Conservation (phyloP, 441 rosid genomes). For the Corymbia calophylla region DNA sequence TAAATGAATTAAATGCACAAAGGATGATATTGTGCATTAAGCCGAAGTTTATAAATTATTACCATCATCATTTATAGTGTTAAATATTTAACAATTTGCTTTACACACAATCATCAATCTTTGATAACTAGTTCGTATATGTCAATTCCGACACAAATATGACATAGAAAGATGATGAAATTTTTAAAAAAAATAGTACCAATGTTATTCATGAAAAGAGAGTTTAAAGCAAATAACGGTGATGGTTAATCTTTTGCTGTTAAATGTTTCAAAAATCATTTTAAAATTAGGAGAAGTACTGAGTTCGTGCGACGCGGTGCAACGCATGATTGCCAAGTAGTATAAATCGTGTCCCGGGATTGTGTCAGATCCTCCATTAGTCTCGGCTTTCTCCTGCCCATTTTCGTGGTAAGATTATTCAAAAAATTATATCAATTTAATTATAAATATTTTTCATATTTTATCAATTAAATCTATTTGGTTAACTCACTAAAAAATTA, state of each 20-base stretch:
- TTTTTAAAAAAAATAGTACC: background rate
- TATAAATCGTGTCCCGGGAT: background rate
- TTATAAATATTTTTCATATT: too few species aligned
- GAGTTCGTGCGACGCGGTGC: background rate
- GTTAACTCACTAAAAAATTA: rapidly evolving
- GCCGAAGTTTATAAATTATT: background rate
- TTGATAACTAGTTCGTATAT: background rate
- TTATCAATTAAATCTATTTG: rapidly evolving
- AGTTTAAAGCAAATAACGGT: background rate
- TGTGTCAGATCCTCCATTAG: background rate
- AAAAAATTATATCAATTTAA: too few species aligned
- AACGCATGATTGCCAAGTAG: background rate
- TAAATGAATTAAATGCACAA: rapidly evolving
- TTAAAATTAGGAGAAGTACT: background rate
- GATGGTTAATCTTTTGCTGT: background rate
- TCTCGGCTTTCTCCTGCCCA: background rate
- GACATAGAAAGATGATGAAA: background rate
- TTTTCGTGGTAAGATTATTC: background rate
- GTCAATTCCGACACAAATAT: background rate
- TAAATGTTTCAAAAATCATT: background rate
- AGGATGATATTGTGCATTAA: background rate
- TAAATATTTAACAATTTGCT: background rate
- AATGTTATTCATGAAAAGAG: background rate
- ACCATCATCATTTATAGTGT: background rate
- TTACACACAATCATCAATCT: background rate